phyloP scores from a whole-genome alignment of 306 rosid species.

The Casuarina glauca region DNA sequence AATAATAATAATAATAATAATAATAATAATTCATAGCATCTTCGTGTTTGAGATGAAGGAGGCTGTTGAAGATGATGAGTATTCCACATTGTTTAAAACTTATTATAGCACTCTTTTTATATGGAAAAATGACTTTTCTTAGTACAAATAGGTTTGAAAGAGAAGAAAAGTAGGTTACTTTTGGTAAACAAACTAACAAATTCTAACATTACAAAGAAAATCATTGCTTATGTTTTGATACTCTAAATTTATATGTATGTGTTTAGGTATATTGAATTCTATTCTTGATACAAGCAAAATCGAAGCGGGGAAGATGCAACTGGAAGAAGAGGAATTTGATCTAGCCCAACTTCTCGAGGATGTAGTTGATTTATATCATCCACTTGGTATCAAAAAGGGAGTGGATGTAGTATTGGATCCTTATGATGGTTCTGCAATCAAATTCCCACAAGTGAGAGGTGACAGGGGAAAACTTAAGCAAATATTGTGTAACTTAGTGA shows the following conservation, averaged over 20 bases:
- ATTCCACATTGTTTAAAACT: too few relatives aligned
- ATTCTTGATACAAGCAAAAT: conserved; percentile 81
- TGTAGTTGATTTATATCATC: conserved; percentile 65
- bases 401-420: conserved; percentile 76
- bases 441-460: conserved; percentile 54
- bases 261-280: conserved; percentile 65
- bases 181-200: too few relatives aligned
- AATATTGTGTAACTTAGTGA: conserved; percentile 62
- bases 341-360: conserved; percentile 60
- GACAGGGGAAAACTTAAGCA: conserved; percentile 82
- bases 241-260: too few relatives aligned
- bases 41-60: too few relatives aligned
- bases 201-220: too few relatives aligned
- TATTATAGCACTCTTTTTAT: too few relatives aligned
- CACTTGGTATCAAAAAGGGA: conserved; percentile 58
- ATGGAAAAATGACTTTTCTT: too few relatives aligned
- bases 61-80: too few relatives aligned
- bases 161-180: too few relatives aligned
- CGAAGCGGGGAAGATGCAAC: conserved; percentile 78
- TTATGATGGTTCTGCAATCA: conserved; percentile 53
- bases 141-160: too few relatives aligned
- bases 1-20: too few relatives aligned
- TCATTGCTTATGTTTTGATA: neutral
- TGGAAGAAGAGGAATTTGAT: conserved; percentile 80
- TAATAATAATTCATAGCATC: too few relatives aligned